Evolutionary conservation across 2,329 filamentous ascomycete species (phyloP).

Genomic region (Lasiodiplodia gonubiensis): DNA sequence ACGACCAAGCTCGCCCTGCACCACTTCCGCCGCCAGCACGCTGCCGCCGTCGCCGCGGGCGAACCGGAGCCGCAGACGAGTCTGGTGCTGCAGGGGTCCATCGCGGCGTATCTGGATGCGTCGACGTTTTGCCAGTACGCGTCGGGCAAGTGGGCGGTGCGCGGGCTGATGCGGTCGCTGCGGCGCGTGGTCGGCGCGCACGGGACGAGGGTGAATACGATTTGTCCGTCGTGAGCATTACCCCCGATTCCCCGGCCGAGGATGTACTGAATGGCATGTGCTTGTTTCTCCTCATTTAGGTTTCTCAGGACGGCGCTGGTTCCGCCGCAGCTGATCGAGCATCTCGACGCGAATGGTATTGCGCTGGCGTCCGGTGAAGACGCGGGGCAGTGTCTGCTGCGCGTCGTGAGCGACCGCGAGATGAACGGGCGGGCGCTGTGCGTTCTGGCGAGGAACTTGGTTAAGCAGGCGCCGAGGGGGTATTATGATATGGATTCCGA

Average conservation of each 20-base stretch:
- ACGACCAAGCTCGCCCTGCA: constrained; percentile 56
- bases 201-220: constrained; percentile 10
- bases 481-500: constrained; percentile 16
- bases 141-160: constrained; percentile 8
- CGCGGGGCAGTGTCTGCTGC: constrained; percentile 1
- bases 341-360: not conserved
- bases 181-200: not conserved
- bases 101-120: not conserved
- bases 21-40: constrained; percentile 46
- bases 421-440: constrained; percentile 10
- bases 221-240: not conserved
- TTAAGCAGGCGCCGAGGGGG: not conserved
- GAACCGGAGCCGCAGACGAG: not conserved
- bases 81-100: constrained; percentile 3
- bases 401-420: not conserved
- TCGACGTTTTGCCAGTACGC: constrained; percentile 11
- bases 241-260: not conserved
- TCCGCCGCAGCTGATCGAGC: not conserved
- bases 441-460: not conserved
- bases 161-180: constrained; percentile 2
- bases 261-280: not conserved
- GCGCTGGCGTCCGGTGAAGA: not conserved
- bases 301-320: constrained; percentile 4
- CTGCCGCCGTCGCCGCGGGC: not conserved
- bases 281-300: not conserved